Conservation (phyloP, 768 basidiomycete species). For the Peribolospora kevripleyi region DNA sequence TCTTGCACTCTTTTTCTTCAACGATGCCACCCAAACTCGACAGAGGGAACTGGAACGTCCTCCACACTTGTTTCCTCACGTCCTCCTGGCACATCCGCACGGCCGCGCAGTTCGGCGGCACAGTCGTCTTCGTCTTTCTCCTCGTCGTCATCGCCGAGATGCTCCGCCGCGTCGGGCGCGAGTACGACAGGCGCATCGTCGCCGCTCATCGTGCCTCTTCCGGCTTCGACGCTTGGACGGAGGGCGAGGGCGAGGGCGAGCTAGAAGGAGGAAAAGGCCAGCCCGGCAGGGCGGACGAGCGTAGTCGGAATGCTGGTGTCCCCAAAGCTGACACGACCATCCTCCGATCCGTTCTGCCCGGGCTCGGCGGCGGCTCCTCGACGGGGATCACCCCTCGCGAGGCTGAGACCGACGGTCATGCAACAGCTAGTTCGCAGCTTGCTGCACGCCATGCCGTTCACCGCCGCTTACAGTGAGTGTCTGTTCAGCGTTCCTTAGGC, state of each 20-base stretch:
- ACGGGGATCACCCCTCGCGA: too few species aligned
- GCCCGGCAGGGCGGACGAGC: too few species aligned
- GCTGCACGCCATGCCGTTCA: constrained; percentile 17
- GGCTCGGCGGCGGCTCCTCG: background rate
- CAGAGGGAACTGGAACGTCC: background rate
- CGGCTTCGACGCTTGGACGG: constrained; percentile 1
- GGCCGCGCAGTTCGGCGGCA: constrained; percentile 16
- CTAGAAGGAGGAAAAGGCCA: background rate
- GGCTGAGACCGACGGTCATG: background rate
- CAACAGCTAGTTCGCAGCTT: constrained; percentile 17
- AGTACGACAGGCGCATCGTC: constrained; percentile 18
- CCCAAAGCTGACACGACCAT: background rate
- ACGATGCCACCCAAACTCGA: too few species aligned
- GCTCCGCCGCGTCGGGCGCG: constrained; percentile 16
- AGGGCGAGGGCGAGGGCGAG: background rate
- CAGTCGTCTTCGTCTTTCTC: constrained; percentile 19
- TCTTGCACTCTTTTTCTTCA: too few species aligned
- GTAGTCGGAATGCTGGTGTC: background rate
- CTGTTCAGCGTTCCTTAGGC: background rate
- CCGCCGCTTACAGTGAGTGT: constrained; percentile 15
- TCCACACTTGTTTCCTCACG: constrained; percentile 19
- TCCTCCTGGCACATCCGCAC: constrained; percentile 15
- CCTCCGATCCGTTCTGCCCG: constrained; percentile 4
- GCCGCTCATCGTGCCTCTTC: background rate
- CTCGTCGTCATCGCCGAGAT: constrained; percentile 18